These are phyloP conservation scores for Acrocalymma vagum DNA, from an alignment of 2,329 filamentous ascomycete genomes.

Conservation along the genomic window DNA sequence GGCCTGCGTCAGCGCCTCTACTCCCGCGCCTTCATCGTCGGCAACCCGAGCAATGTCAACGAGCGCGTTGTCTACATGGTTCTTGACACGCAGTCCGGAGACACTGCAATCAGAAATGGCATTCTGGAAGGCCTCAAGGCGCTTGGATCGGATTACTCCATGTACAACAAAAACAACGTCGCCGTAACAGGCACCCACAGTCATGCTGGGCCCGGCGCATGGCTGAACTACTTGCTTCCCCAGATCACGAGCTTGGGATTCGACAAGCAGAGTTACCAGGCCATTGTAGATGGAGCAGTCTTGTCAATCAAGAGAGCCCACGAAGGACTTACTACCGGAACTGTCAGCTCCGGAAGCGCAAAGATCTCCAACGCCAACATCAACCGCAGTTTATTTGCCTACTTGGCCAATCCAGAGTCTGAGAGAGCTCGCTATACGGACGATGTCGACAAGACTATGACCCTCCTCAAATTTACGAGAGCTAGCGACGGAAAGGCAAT, in stretches of 20 bases:
- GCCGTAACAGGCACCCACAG: constrained; percentile 94
- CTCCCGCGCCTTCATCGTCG: constrained; percentile 89
- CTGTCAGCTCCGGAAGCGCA: constrained; percentile 73
- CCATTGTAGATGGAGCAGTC: constrained; percentile 86
- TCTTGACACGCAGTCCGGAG: constrained; percentile 85
- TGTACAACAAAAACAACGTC: constrained; percentile 82
- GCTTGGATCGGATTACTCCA: constrained; percentile 75
- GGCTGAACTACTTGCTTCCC: constrained; percentile 92
- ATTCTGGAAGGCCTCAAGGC: constrained; percentile 77
- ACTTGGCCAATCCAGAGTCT: constrained; percentile 81
- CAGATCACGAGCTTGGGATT: constrained; percentile 91
- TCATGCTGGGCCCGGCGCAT: constrained; percentile 89
- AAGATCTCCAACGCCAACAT: constrained; percentile 81
- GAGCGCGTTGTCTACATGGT: constrained; percentile 89
- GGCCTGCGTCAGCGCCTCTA: constrained; percentile 89
- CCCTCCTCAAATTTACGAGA: constrained; percentile 79
- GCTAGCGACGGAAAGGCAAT: constrained; percentile 78
- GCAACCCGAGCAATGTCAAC: constrained; percentile 68
- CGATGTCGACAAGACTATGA: constrained; percentile 79
- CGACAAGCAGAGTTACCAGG: constrained; percentile 83
- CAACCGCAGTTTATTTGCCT: constrained; percentile 88
- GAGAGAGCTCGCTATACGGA: constrained; percentile 76
- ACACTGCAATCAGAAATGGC: constrained; percentile 88
- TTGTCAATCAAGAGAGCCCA: constrained; percentile 85
- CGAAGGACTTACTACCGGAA: constrained; percentile 72